Evolutionary conservation across 345 rosid species (phyloP), one percentile per base, ranked within the genome.

Genomic region (Cochlearia excelsa): DNA sequence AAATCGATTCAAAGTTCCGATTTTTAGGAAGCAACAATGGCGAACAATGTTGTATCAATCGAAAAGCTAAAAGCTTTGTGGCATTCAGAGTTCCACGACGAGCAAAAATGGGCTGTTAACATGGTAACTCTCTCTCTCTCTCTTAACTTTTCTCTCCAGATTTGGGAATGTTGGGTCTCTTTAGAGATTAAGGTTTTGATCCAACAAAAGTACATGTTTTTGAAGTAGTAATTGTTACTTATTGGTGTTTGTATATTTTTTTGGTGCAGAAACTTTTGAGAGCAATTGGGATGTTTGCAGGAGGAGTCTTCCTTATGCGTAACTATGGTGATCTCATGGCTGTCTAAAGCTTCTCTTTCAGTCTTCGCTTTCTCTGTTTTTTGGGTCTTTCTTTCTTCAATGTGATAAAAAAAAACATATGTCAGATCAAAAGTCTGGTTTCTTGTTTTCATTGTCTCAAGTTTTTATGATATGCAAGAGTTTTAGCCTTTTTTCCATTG

Each of bases 291-390:
- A 2, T 85, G 46, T 91, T 91, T 71, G 90, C 75, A 4, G 95
- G 90, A 68, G 84, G 95, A 16, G 73, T 91, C 57, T 66, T 88
- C 57, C 74, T 91, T 44, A 88, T 91, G 98, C 81, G 93, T 69
- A 81, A 61, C 67, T 91, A 66, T 61, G 98, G 98, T n/a, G 95
- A 90, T 65, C 88, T 80, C 30, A 86, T 91, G 95, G 86, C 85
- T 5, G 58, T 88, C 50, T 89, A 71, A 81, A 38, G 51, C n/a
- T n/a, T n/a, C n/a, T n/a, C n/a, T n/a, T n/a, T n/a, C n/a, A 26
- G 43, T 44, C 44, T 70, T 48, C 54, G 48, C 33, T 47, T 43
- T 63, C 5, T 33, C n/a, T n/a, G n/a, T n/a, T n/a, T n/a, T n/a
- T n/a, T n/a, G n/a, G n/a, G n/a, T n/a, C n/a, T n/a, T n/a, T n/a